Base-by-base conservation (phyloP, 225 moss, liverwort and hornwort genomes). In the Lunularia cruciata region DNA sequence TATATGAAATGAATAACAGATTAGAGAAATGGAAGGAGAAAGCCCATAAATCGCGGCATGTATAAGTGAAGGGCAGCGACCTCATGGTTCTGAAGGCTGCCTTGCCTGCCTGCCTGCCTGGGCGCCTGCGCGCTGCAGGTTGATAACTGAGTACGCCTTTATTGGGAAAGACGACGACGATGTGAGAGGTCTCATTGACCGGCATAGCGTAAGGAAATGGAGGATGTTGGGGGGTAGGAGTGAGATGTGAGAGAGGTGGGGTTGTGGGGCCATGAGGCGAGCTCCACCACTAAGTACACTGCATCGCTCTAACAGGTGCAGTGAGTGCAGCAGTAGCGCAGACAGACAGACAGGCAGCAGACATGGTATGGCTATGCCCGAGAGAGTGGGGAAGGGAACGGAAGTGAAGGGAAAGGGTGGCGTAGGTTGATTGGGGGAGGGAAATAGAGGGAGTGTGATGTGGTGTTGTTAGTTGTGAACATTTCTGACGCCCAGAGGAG, bases 321-420 rank as follows among this genome's bases (percentile, higher is more conserved):
- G 54, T 27, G 20, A 25, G 27, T 54, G 27, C 54, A 25, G 54
- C 54, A 54, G 54, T 27, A 28, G 61, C 61, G 61, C 61, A 61
- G 61, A 61, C 60, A 60, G 36, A 60, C 36, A 60, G 60, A 38
- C n/a, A 60, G 60, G 60, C 36, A 60, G n/a, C 37, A 38, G 60
- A 60, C 61, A 61, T 61, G 61, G 61, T 26, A 61, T 61, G 39
- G 61, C 61, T 26, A 61, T 61, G 22, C 61, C 61, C 61, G 61
- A 23, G 61, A 61, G 61, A 61, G 34, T 40, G 61, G 61, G 33
- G 57, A 8, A 18, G 57, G 33, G 16, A 12, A 32, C 7, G 16
- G 33, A n/a, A 16, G 19, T 6, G 33, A 32, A 15, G 32, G 57
- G 53, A 23, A 4, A 16, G 54, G 20, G 26, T 54, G 27, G 54